A percentile compares a stretch with the other conserved stretches of the same genome.
Evolutionary conservation across 768 basidiomycete species (phyloP).

Genomic region (Boletus huronensis): DNA sequence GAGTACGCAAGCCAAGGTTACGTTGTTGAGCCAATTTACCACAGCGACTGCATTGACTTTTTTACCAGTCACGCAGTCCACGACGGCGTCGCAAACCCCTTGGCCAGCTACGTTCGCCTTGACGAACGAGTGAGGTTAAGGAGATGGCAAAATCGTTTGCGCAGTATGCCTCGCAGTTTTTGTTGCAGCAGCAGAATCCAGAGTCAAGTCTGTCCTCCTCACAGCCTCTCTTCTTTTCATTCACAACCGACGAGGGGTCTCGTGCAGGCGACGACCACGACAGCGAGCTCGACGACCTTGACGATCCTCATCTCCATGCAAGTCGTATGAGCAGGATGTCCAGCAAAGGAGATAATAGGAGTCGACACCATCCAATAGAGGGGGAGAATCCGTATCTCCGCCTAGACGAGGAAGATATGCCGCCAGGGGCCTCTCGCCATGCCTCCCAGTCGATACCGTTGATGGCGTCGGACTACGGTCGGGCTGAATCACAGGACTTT

Average conservation of each 20-base stretch:
- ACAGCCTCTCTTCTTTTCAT: slow-evolving; percentile 87
- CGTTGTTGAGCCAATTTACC: slow-evolving; percentile 20
- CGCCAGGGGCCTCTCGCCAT: slow-evolving; percentile 35
- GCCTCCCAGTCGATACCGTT: slow-evolving; percentile 37
- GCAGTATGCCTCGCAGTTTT: slow-evolving; percentile 78
- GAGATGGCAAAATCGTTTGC: slow-evolving; percentile 69
- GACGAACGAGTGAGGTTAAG: slow-evolving; percentile 18
- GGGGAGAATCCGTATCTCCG: slow-evolving; percentile 78
- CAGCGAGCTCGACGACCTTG: slow-evolving; percentile 63
- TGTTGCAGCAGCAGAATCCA: slow-evolving; percentile 54
- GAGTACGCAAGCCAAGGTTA: slow-evolving; percentile 22
- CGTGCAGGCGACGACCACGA: slow-evolving; percentile 47
- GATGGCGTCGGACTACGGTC: slow-evolving; percentile 33
- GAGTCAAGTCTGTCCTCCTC: slow-evolving; percentile 55
- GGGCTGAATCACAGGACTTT: slow-evolving; percentile 39
- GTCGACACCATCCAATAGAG: slow-evolving; percentile 39
- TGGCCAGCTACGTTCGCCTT: slow-evolving; percentile 11
- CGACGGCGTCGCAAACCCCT: slow-evolving; percentile 9
- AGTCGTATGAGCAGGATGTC: slow-evolving; percentile 31
- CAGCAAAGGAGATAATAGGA: slow-evolving; percentile 27
- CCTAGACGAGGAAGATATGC: slow-evolving; percentile 64
- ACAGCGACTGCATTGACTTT: slow-evolving; percentile 3
- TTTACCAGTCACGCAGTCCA: slow-evolving; percentile 13
- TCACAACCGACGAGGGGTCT: slow-evolving; percentile 69
- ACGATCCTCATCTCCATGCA: slow-evolving; percentile 69